phyloP scores from a whole-genome alignment of 768 basidiomycete genomes.

The Cubamyces lactineus region DNA sequence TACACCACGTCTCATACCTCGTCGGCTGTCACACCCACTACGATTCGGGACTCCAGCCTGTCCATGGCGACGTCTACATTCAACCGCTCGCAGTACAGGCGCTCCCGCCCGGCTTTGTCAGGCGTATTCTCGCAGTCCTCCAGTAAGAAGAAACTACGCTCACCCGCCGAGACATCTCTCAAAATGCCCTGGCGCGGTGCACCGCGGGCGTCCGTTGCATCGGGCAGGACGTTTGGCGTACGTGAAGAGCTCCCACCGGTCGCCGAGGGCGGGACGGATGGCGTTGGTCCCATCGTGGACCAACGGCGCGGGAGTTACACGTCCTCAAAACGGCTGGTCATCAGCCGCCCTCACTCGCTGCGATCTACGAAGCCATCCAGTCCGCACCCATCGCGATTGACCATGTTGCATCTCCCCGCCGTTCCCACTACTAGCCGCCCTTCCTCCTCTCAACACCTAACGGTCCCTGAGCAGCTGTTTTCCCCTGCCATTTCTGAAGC shows the following conservation, averaged over 20 bases:
- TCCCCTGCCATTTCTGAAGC: background rate
- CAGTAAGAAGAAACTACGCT: constrained; percentile 14
- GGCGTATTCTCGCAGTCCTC: constrained; percentile 1
- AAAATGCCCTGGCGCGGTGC: constrained; percentile 10
- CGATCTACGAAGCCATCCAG: constrained; percentile 7
- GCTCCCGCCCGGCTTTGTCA: constrained; percentile 7
- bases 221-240: constrained; percentile 17
- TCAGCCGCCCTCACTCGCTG: constrained; percentile 22
- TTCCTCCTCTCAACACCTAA: constrained; percentile 13
- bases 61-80: constrained; percentile 9
- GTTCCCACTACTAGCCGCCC: constrained; percentile 3
- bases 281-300: background rate
- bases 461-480: constrained; percentile 4
- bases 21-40: constrained; percentile 7
- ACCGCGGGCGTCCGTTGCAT: constrained; percentile 18
- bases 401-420: constrained; percentile 4
- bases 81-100: constrained; percentile 5
- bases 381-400: background rate
- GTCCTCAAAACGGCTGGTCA: constrained; percentile 14
- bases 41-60: constrained; percentile 12
- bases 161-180: constrained; percentile 8
- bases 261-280: constrained; percentile 8
- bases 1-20: constrained; percentile 7
- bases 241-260: constrained; percentile 22
- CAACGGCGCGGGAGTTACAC: background rate